Conservation (phyloP, 2,329 filamentous ascomycete species). For the Rutstroemia sp. region DNA sequence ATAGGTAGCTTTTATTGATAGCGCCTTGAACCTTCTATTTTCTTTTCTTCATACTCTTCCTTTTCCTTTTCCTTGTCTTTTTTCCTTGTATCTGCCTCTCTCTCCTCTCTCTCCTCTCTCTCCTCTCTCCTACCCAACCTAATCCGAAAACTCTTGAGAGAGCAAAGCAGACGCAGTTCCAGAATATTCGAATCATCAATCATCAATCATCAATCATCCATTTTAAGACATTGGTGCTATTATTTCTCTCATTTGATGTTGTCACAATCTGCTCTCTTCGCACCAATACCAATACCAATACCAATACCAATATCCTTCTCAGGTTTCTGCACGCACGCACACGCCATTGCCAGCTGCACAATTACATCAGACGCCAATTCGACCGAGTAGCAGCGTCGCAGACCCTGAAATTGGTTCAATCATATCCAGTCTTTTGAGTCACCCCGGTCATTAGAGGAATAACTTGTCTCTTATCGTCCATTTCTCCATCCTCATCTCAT, state of each 20-base stretch:
- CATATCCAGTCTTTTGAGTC: background rate
- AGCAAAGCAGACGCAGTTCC: background rate
- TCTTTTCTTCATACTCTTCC: background rate
- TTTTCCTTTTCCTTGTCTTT: background rate
- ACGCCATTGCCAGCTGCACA: background rate
- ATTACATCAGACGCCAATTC: slow-evolving; percentile 8
- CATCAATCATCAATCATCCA: background rate
- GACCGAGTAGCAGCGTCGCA: background rate
- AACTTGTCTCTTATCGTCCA: too few relatives aligned
- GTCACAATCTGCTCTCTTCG: background rate
- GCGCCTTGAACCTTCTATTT: background rate
- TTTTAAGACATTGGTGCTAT: background rate
- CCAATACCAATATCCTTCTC: background rate
- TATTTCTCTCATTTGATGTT: background rate
- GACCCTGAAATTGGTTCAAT: background rate
- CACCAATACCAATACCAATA: background rate
- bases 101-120: background rate
- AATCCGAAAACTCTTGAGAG: background rate
- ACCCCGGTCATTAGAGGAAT: background rate
- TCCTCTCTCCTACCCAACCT: background rate
- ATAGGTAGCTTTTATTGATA: too few relatives aligned
- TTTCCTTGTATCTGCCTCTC: background rate
- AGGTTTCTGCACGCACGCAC: background rate
- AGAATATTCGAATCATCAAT: too few relatives aligned
- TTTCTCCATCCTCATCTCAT: too few relatives aligned